Evolutionary conservation across 106 monocot genomes (phyloP).

Genomic region (Acorus calamus): DNA sequence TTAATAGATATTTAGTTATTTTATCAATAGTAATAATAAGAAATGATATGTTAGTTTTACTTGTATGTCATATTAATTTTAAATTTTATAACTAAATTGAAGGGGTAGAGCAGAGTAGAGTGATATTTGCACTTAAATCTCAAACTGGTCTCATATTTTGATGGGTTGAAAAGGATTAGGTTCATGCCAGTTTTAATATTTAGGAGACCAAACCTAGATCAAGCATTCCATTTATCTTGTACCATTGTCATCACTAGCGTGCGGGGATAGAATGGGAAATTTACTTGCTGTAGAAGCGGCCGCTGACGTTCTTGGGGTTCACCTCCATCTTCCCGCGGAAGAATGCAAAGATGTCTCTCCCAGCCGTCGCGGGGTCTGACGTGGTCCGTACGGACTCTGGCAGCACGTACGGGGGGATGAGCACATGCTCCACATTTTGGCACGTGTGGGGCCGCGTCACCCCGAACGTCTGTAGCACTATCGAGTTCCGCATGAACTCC

Average conservation of each 20-base stretch:
- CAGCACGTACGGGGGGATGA: slow-evolving; percentile 76
- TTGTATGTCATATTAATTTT: no score
- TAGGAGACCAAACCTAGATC: not conserved
- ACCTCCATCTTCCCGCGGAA: slow-evolving; percentile 98
- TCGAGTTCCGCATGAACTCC: slow-evolving; percentile 42
- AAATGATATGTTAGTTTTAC: no score
- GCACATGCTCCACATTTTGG: slow-evolving; percentile 69
- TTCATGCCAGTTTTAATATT: not conserved
- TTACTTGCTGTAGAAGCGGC: not conserved
- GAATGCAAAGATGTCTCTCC: slow-evolving; percentile 65
- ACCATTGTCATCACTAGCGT: not conserved
- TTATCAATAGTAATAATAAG: no score
- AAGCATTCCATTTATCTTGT: no score
- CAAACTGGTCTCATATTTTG: no score
- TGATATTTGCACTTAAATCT: no score
- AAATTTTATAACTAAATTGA: no score
- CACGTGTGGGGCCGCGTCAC: slow-evolving; percentile 44
- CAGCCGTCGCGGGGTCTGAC: slow-evolving; percentile 24
- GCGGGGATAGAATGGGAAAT: not conserved
- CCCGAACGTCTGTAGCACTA: slow-evolving; percentile 85
- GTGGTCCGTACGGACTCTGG: slow-evolving; percentile 12
- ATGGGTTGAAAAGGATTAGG: no score
- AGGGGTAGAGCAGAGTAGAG: no score
- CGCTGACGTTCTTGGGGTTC: slow-evolving; percentile 29
- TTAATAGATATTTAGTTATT: no score